Percentiles rank a stretch among this genome's conserved stretches.
Conservation (phyloP, 495 filamentous ascomycete genomes). For the Tetracladium setigerum region DNA sequence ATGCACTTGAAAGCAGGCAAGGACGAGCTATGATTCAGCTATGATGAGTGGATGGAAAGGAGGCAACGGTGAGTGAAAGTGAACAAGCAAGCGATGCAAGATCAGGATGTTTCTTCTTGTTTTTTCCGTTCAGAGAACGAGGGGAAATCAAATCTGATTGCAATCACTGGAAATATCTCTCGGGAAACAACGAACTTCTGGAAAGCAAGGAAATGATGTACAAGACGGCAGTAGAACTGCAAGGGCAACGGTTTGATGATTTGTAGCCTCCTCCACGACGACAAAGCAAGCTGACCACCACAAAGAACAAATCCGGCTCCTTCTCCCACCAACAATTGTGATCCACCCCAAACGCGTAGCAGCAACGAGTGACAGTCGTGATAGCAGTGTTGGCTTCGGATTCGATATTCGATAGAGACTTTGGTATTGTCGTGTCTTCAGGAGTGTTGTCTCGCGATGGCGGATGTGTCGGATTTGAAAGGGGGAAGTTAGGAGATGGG, state of each 20-base stretch:
- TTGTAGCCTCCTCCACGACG: constrained; percentile 19
- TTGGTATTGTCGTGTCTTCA: no score
- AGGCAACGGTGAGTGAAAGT: constrained; percentile 19
- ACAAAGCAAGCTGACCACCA: constrained; percentile 9
- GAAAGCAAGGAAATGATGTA: constrained; percentile 33
- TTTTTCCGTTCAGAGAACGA: constrained; percentile 37
- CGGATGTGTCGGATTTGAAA: no score
- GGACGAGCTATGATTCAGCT: constrained; percentile 14
- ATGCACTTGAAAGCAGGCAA: constrained; percentile 13
- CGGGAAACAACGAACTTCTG: constrained; percentile 24
- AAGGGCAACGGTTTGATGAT: constrained; percentile 13
- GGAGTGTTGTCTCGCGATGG: neutral
- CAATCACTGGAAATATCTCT: constrained; percentile 38
- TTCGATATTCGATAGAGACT: constrained; percentile 3
- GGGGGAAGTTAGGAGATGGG: no score
- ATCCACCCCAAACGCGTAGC: constrained; percentile 14
- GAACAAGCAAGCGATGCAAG: constrained; percentile 29
- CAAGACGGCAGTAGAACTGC: constrained; percentile 31
- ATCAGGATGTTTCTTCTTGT: constrained; percentile 31
- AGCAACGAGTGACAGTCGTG: constrained; percentile 1
- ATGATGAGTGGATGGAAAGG: constrained; percentile 13
- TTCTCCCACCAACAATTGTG: neutral
- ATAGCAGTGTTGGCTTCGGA: constrained; percentile 1
- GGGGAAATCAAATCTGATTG: constrained; percentile 51
- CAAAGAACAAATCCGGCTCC: constrained; percentile 10